phyloP scores from a whole-genome alignment of 805 yeast species.

The Hanseniaspora hatyaiensis region DNA sequence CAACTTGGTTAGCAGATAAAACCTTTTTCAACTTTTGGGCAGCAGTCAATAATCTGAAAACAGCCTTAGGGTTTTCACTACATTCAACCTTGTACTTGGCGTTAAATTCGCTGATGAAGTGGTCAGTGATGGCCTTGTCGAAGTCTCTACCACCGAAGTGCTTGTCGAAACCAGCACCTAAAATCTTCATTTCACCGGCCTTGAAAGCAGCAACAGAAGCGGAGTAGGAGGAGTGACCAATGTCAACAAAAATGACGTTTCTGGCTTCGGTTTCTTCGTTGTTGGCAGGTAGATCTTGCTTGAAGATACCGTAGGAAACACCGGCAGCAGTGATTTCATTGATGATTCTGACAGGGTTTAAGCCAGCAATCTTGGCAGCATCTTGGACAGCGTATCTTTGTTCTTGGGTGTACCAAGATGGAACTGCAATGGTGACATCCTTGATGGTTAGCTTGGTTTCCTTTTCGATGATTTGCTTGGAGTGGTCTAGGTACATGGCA shows the following conservation, averaged over 20 bases:
- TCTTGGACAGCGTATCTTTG: conserved; percentile 95
- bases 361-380: conserved; percentile 90
- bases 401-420: conserved; percentile 91
- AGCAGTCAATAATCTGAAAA: conserved; percentile 80
- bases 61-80: conserved; percentile 84
- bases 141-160: conserved; percentile 98
- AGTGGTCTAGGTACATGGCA: conserved; percentile 89
- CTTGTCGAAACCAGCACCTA: conserved; percentile 87
- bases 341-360: conserved; percentile 95
- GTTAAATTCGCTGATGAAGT: conserved; percentile 87
- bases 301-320: conserved; percentile 97
- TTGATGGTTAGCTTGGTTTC: conserved; percentile 69
- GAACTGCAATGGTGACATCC: conserved; percentile 90
- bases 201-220: conserved; percentile 82
- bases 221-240: conserved; percentile 92
- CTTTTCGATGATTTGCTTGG: conserved; percentile 63
- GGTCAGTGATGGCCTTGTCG: conserved; percentile 86
- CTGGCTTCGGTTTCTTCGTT: conserved; percentile 53
- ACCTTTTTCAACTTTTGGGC: conserved; percentile 92
- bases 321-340: conserved; percentile 98
- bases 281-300: conserved; percentile 82
- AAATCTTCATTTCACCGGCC: conserved; percentile 88
- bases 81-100: conserved; percentile 88
- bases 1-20: conserved; percentile 85
- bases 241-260: conserved; percentile 85